These are phyloP conservation scores for Trametes versicolor DNA, from an alignment of 1,284 basidiomycete species.

Conservation along the genomic window DNA sequence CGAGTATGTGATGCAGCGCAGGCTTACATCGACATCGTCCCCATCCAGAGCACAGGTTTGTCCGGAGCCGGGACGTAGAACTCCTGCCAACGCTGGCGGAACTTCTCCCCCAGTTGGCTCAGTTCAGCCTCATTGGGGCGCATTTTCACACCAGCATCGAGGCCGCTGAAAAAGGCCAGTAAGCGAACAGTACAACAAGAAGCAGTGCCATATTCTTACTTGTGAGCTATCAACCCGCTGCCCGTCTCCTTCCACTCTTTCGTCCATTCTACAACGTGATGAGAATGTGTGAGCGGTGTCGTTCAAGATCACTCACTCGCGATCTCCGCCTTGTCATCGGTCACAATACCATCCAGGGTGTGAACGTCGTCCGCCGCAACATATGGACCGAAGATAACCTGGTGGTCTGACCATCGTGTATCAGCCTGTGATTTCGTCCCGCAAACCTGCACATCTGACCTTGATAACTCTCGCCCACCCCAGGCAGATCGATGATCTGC, in stretches of 20 bases:
- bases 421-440: background rate
- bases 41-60: constrained; percentile 56
- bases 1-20: background rate
- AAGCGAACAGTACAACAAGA: background rate
- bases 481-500: constrained; percentile 60
- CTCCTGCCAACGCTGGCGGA: constrained; percentile 52
- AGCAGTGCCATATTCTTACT: constrained; percentile 47
- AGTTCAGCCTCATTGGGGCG: constrained; percentile 57
- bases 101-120: constrained; percentile 53
- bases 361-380: constrained; percentile 50
- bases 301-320: constrained; percentile 41
- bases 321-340: constrained; percentile 46
- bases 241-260: constrained; percentile 56
- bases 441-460: constrained; percentile 44
- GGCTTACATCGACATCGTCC: constrained; percentile 45
- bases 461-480: constrained; percentile 66
- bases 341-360: constrained; percentile 55
- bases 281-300: background rate
- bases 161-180: constrained; percentile 42
- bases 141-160: constrained; percentile 59
- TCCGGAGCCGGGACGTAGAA: constrained; percentile 57
- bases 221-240: constrained; percentile 58
- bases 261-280: constrained; percentile 45
- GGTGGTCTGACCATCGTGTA: constrained; percentile 52
- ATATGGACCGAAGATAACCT: constrained; percentile 47